Evolutionary conservation across 768 basidiomycete species (phyloP).

Genomic region (Arthromyces matolae): DNA sequence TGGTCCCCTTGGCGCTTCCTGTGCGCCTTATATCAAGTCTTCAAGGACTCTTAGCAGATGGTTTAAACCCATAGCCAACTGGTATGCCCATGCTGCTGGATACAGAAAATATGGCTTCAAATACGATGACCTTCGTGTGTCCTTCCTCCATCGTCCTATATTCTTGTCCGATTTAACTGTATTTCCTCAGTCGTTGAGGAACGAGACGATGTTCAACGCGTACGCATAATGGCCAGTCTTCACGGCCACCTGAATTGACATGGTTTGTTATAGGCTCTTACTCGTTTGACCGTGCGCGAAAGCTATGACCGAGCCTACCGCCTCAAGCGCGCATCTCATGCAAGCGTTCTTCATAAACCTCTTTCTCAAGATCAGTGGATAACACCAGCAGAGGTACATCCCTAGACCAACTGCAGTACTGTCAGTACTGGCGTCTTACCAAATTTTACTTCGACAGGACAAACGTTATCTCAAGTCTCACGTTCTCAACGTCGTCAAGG

Average conservation of each 20-base stretch:
- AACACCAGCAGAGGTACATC: conserved; percentile 68
- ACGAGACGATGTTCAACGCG: conserved; percentile 72
- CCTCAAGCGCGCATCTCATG: conserved; percentile 78
- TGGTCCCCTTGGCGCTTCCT: conserved; percentile 63
- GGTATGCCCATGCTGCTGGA: conserved; percentile 78
- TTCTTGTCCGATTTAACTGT: conserved; percentile 8
- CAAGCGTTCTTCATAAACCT: conserved; percentile 71
- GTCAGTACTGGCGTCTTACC: background rate
- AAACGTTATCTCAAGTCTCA: conserved; percentile 82
- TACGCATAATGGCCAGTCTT: conserved; percentile 27
- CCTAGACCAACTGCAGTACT: background rate
- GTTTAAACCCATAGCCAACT: conserved; percentile 75
- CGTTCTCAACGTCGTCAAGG: conserved; percentile 66
- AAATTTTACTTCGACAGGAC: conserved; percentile 52
- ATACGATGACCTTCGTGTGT: conserved; percentile 93
- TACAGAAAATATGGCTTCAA: conserved; percentile 86
- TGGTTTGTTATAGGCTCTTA: conserved; percentile 59
- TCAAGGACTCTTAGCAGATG: conserved; percentile 63
- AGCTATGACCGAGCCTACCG: conserved; percentile 90
- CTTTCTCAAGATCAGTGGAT: conserved; percentile 83
- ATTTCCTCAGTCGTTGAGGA: conserved; percentile 66
- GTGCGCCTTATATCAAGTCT: conserved; percentile 73
- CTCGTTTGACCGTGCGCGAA: conserved; percentile 75
- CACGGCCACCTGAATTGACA: no score
- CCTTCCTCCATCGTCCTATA: conserved; percentile 11